Evolutionary conservation across 2,329 filamentous ascomycete species (phyloP).

Genomic region (Aspergillus aculeatinus): DNA sequence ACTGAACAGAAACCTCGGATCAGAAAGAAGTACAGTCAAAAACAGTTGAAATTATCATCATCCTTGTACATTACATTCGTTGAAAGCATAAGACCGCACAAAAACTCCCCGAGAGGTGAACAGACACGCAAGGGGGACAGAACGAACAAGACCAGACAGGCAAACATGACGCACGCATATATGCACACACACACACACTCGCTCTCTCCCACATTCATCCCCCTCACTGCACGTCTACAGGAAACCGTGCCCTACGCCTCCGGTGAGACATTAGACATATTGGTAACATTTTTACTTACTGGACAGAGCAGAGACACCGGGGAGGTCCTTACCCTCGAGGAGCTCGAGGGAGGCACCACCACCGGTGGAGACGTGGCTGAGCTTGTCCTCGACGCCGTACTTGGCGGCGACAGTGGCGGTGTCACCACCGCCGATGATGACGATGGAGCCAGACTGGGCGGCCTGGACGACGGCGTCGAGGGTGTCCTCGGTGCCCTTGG

Average conservation of each 20-base stretch:
- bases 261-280: neutral
- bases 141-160: neutral
- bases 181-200: neutral
- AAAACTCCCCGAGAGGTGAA: neutral
- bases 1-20: slow-evolving; percentile 24
- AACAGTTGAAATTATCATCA: slow-evolving; percentile 24
- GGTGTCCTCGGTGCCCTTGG: slow-evolving; percentile 85
- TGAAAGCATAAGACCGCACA: neutral
- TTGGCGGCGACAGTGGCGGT: slow-evolving; percentile 97
- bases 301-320: slow-evolving; percentile 89
- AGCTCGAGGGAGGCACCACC: slow-evolving; percentile 94
- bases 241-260: neutral
- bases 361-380: slow-evolving; percentile 96
- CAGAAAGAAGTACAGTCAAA: slow-evolving; percentile 18
- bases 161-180: neutral
- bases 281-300: slow-evolving; percentile 55
- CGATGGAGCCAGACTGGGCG: slow-evolving; percentile 81
- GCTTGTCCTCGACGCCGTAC: slow-evolving; percentile 92
- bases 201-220: neutral
- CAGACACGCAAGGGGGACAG: neutral
- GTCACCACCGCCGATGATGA: slow-evolving; percentile 98
- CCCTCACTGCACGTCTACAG: neutral
- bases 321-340: slow-evolving; percentile 95
- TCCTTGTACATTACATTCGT: slow-evolving; percentile 39
- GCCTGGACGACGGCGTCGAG: slow-evolving; percentile 84